These are phyloP conservation scores for Lactarius hengduanensis DNA, from an alignment of 768 basidiomycete species.

Conservation along the genomic window DNA sequence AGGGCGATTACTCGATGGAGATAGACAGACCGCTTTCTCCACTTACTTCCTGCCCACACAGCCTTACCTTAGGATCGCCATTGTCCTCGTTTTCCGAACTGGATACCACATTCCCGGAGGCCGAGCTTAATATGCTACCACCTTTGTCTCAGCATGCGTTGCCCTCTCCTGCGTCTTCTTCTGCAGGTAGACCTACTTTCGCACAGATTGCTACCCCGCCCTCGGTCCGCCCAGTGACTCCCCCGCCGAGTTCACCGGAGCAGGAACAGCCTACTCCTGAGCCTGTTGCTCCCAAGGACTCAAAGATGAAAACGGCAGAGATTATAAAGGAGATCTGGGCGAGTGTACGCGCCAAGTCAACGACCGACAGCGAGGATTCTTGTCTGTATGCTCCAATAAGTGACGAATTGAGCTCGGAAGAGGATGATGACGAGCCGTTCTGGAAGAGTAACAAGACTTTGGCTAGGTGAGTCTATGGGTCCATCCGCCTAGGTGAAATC, in stretches of 20 bases:
- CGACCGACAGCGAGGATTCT: conserved; percentile 44
- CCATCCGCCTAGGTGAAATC: neutral
- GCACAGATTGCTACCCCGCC: neutral
- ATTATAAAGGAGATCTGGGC: conserved; percentile 66
- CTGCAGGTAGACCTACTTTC: neutral
- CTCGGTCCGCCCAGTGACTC: conserved; percentile 32
- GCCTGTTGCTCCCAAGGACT: conserved; percentile 37
- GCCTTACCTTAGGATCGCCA: conserved; percentile 9
- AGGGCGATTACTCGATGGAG: conserved; percentile 20
- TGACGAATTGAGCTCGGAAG: conserved; percentile 31
- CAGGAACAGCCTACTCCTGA: conserved; percentile 32
- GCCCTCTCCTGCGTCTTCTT: conserved; percentile 18
- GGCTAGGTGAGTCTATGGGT: conserved; percentile 6
- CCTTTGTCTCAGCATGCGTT: conserved; percentile 5
- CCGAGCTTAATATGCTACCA: neutral
- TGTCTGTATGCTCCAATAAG: conserved; percentile 29
- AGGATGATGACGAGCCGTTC: conserved; percentile 27
- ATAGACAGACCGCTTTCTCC: conserved; percentile 17
- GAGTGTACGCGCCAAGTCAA: conserved; percentile 46
- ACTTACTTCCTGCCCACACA: conserved; percentile 17
- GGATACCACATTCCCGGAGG: neutral
- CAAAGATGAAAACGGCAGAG: conserved; percentile 48
- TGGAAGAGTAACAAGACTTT: conserved; percentile 14
- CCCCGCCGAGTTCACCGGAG: conserved; percentile 29
- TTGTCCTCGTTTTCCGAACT: conserved; percentile 18